Evolutionary conservation across 805 yeast species (phyloP).

Genomic region (Yarrowia hollandica): DNA sequence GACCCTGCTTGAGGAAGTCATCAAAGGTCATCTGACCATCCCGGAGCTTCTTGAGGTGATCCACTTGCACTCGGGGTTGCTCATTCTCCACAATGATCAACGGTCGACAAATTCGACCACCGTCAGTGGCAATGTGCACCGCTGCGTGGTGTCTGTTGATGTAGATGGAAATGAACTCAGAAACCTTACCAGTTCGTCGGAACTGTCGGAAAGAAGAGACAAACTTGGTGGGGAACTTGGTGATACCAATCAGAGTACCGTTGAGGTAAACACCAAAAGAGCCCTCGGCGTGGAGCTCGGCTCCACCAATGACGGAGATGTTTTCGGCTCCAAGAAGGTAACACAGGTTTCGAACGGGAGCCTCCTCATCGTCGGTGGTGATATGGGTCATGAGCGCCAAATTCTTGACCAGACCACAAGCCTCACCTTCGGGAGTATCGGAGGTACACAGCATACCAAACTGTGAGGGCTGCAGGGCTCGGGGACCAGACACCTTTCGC

Average conservation of each 20-base stretch:
- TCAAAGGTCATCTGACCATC: constrained; percentile 82
- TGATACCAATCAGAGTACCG: constrained; percentile 92
- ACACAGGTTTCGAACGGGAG: constrained; percentile 76
- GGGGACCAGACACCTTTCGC: constrained; percentile 96
- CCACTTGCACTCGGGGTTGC: constrained; percentile 64
- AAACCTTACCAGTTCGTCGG: constrained; percentile 80
- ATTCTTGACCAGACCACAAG: constrained; percentile 97
- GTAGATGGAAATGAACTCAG: constrained; percentile 88
- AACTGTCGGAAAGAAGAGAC: constrained; percentile 74
- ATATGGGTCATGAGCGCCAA: constrained; percentile 98
- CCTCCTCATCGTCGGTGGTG: constrained; percentile 96
- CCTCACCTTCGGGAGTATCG: constrained; percentile 99
- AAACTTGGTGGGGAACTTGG: constrained; percentile 82
- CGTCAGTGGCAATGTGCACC: constrained; percentile 97
- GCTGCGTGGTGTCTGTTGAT: constrained; percentile 87
- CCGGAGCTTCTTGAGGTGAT: constrained; percentile 64
- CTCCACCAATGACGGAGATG: constrained; percentile 75
- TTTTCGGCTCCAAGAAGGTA: constrained; percentile 87
- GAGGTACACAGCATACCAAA: constrained; percentile 99
- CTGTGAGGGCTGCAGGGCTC: constrained; percentile 98
- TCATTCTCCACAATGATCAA: constrained; percentile 81
- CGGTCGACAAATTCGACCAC: constrained; percentile 98
- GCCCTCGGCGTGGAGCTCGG: constrained; percentile 72
- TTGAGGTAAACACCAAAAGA: constrained; percentile 84
- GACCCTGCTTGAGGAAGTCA: constrained; percentile 79